Percentiles rank a stretch among this genome's conserved stretches.
Evolutionary conservation across 345 rosid species (phyloP).

Genomic region (Heritiera fomes): DNA sequence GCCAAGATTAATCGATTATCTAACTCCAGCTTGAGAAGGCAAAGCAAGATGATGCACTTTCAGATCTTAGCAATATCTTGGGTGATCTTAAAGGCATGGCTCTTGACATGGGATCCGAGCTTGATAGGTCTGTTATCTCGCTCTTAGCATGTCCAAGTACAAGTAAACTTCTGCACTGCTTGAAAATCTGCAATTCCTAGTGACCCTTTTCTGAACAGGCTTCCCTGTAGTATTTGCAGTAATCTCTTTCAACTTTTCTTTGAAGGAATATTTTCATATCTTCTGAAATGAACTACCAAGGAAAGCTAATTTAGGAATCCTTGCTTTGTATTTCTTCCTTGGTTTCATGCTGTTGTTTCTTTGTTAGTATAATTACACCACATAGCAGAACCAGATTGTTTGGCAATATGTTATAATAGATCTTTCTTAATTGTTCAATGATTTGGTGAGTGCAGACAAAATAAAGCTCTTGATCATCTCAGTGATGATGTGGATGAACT

Average conservation of each 20-base stretch:
- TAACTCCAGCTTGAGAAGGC: constrained; percentile 67
- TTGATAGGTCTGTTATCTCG: constrained; percentile 56
- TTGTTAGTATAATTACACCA: no score
- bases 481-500: constrained; percentile 77
- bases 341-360: neutral
- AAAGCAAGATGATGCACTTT: constrained; percentile 86
- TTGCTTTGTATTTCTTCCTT: no score
- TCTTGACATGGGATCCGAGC: constrained; percentile 84
- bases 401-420: no score
- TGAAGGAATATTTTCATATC: no score
- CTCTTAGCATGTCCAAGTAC: neutral
- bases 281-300: neutral
- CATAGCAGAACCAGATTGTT: no score
- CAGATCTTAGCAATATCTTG: constrained; percentile 72
- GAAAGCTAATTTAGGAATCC: neutral
- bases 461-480: constrained; percentile 79
- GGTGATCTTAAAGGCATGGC: constrained; percentile 97
- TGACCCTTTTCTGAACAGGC: neutral
- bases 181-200: neutral
- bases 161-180: neutral
- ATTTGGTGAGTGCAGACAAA: constrained; percentile 63
- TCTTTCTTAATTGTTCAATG: constrained; percentile 9
- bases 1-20: neutral
- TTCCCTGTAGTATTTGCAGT: neutral
- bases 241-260: no score